Evolutionary conservation across 345 rosid species (phyloP).

Genomic region (Eutrema yunnanense): DNA sequence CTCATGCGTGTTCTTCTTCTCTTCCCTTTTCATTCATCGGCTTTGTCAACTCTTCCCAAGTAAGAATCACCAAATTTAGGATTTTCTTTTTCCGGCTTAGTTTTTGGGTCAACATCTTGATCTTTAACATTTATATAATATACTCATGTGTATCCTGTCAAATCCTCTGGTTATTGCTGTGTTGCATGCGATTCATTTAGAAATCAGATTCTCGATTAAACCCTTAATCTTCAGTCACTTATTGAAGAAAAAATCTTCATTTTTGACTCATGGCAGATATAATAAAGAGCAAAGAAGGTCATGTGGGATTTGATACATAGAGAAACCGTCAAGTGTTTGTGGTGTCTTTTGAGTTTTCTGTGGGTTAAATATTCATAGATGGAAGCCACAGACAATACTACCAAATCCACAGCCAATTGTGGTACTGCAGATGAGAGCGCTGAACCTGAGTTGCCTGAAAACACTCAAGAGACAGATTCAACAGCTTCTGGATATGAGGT

Average conservation of each 20-base stretch:
- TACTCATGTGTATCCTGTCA: background rate
- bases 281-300: background rate
- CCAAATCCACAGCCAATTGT: too few species aligned
- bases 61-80: constrained; percentile 31
- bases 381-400: too few species aligned
- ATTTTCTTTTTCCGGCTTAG: background rate
- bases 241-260: background rate
- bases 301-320: too few species aligned
- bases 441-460: too few species aligned
- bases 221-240: background rate
- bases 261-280: constrained; percentile 17
- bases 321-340: background rate
- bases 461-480: too few species aligned
- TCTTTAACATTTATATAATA: background rate
- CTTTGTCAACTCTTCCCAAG: too few species aligned
- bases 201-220: constrained; percentile 3
- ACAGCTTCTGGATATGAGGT: too few species aligned
- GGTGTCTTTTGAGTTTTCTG: constrained; percentile 3
- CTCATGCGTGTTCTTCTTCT: constrained; percentile 17
- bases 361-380: too few species aligned
- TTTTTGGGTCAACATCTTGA: background rate
- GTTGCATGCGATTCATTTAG: constrained; percentile 19
- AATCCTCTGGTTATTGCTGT: background rate
- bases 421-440: too few species aligned
- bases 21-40: constrained; percentile 18